Conservation (phyloP, 2,329 filamentous ascomycete species). For the Fusarium liriodendri region DNA sequence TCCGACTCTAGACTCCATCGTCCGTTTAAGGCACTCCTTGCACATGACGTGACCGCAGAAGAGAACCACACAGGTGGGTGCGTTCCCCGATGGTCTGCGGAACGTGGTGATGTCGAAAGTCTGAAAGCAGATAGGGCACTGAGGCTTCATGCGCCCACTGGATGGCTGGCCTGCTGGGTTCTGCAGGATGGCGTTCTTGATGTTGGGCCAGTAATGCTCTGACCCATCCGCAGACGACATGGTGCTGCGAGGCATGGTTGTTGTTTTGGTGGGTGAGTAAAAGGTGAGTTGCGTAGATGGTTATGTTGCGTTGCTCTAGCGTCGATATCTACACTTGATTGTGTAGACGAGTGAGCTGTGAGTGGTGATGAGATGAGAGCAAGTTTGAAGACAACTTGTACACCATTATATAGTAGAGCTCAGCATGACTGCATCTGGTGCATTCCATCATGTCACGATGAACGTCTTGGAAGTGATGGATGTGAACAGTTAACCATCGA, state of each 20-base stretch:
- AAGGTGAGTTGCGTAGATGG: neutral
- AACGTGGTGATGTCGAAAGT: slow-evolving; percentile 12
- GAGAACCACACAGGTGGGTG: slow-evolving; percentile 3
- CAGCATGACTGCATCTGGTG: neutral
- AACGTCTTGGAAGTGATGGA: neutral
- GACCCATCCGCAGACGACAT: neutral
- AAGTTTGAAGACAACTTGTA: neutral
- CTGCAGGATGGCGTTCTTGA: neutral
- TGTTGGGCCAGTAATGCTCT: slow-evolving; percentile 22
- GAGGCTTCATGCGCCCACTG: neutral
- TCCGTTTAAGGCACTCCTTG: neutral
- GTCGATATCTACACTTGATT: neutral
- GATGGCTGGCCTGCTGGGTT: neutral
- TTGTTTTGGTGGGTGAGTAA: neutral
- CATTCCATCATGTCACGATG: neutral
- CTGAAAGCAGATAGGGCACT: slow-evolving; percentile 35
- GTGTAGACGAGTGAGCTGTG: neutral
- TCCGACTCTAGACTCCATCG: too few species aligned
- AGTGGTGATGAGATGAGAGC: neutral
- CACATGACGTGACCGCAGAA: slow-evolving; percentile 43
- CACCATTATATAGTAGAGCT: neutral
- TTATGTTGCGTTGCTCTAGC: neutral
- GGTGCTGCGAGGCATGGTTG: neutral
- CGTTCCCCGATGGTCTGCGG: neutral
- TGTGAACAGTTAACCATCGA: neutral